phyloP scores from a whole-genome alignment of 768 basidiomycete species.

The Paxillus ammoniavirescens region DNA sequence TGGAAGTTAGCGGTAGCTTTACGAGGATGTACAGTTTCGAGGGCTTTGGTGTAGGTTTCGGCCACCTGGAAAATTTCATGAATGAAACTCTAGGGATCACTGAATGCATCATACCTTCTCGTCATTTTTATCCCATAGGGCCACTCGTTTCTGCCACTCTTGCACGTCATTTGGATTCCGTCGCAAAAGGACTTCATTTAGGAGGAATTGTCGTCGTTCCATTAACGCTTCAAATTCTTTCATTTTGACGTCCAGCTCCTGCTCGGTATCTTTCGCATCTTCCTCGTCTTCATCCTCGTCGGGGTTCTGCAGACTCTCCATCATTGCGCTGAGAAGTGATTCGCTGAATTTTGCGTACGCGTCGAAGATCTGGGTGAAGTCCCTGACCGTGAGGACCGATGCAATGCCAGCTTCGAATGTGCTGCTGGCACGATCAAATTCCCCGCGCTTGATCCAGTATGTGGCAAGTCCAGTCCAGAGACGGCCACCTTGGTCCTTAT shows the following conservation, averaged over 20 bases:
- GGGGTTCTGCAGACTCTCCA: constrained; percentile 77
- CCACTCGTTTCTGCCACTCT: constrained; percentile 98
- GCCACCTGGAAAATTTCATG: constrained; percentile 58
- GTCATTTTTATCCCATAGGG: constrained; percentile 90
- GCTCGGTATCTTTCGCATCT: constrained; percentile 73
- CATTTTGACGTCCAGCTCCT: constrained; percentile 85
- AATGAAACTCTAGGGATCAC: not conserved
- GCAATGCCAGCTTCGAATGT: constrained; percentile 88
- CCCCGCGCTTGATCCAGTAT: constrained; percentile 97
- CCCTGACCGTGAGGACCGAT: constrained; percentile 86
- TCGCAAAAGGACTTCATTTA: constrained; percentile 91
- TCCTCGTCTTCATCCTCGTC: constrained; percentile 80
- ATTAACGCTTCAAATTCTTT: constrained; percentile 91
- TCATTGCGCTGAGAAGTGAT: constrained; percentile 82
- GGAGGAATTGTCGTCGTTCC: constrained; percentile 92
- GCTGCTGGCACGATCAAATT: constrained; percentile 86
- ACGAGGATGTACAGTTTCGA: constrained; percentile 84
- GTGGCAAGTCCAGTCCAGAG: constrained; percentile 96
- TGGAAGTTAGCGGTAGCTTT: constrained; percentile 91
- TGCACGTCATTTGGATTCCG: constrained; percentile 97
- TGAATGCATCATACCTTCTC: constrained; percentile 63
- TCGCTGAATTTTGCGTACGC: constrained; percentile 94
- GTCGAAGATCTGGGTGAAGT: constrained; percentile 98
- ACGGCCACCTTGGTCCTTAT: constrained; percentile 95
- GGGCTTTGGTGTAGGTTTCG: constrained; percentile 87